Base-by-base conservation (phyloP, 345 rosid genomes). In the Raphanus raphanistrum region DNA sequence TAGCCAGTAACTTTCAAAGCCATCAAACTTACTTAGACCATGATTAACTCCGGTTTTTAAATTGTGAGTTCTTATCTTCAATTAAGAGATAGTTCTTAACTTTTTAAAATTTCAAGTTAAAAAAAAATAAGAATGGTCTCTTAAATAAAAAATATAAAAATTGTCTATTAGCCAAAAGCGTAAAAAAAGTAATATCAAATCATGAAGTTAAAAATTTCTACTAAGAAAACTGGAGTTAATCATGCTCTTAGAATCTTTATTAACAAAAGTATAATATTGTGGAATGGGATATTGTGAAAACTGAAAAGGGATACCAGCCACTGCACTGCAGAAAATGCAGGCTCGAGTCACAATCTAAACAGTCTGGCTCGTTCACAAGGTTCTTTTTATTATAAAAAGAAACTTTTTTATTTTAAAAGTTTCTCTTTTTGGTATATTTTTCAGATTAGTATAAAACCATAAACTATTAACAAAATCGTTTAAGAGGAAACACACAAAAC, bases 351-450 rank as follows among this genome's bases (percentile, higher is more conserved):
- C 70, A 33, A 4, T 63, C 33, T 5, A 52, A 5, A 52, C 64
- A 57, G 28, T 33, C 72, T 75, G 60, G 50, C 66, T 58, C 41
- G 60, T 58, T 75, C 66, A 75, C 45, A 74, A 68, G 57, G 3
- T 17, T 36, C 65, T 26, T 43, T 1, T 33, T 2, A 35, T 72
- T 28, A 32, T 9, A 60, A 60, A 29, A 41, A 15, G 31, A 27
- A 26, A 54, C 6, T 25, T 25, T 58, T 26, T 58, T 26, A 4
- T 38, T 7, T 1, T 4, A 57, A 58, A 58, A 25, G 15, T 59
- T 27, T 28, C 2, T 27, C 2, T 48, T 28, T 27, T 48, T 48
- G 59, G 60, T 25, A 27, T 21, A 3, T 66, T 12, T 31, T 31
- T 7, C 2, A 31, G 11, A n/a, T n/a, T n/a, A 13, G 11, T 31